Conservation (phyloP, 495 filamentous ascomycete genomes). For the Penicillium alfredii region DNA sequence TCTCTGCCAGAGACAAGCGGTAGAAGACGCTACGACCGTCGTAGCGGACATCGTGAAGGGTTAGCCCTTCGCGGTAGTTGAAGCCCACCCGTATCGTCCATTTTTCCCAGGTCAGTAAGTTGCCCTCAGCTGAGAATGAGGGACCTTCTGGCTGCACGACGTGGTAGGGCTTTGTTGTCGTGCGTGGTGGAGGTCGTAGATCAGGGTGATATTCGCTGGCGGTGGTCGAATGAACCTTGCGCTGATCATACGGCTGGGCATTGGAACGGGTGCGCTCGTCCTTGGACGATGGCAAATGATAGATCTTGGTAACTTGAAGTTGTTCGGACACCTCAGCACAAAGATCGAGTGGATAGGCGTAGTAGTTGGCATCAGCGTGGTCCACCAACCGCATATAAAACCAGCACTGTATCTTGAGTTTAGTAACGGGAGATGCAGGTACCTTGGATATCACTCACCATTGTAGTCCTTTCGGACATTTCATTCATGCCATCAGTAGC, state of each 20-base stretch:
- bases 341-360: constrained; percentile 69
- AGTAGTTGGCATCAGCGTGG: constrained; percentile 53
- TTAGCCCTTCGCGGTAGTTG: constrained; percentile 58
- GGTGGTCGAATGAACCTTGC: constrained; percentile 37
- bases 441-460: too few species aligned
- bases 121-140: constrained; percentile 52
- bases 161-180: constrained; percentile 66
- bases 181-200: constrained; percentile 41
- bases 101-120: constrained; percentile 54
- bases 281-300: constrained; percentile 29
- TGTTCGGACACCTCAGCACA: constrained; percentile 57
- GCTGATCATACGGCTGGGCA: constrained; percentile 18
- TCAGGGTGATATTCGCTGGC: constrained; percentile 62
- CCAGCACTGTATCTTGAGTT: constrained; percentile 29
- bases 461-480: constrained; percentile 19
- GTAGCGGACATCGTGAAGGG: constrained; percentile 59
- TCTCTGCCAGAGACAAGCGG: constrained; percentile 66
- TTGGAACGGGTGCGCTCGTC: constrained; percentile 19
- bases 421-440: too few species aligned
- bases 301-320: constrained; percentile 48
- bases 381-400: constrained; percentile 26
- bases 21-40: constrained; percentile 63
- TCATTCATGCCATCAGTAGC: constrained; percentile 31
- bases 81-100: constrained; percentile 62
- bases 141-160: constrained; percentile 73